These are phyloP conservation scores for Aspergillus melleus DNA, from an alignment of 2,329 filamentous ascomycete genomes.

Conservation along the genomic window DNA sequence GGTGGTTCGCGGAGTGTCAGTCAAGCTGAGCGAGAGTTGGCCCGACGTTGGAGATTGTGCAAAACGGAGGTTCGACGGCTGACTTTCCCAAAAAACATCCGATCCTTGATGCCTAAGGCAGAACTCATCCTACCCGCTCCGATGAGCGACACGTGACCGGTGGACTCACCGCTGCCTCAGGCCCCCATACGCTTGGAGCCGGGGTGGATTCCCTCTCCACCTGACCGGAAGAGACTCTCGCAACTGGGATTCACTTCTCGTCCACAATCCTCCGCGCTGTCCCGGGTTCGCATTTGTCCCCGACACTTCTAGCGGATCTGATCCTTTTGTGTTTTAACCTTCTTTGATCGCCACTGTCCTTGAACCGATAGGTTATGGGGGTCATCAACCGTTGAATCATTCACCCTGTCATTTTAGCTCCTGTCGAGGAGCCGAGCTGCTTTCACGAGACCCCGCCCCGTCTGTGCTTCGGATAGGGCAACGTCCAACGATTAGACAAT, in stretches of 20 bases:
- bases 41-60: slow-evolving; percentile 42
- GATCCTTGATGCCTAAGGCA: slow-evolving; percentile 20
- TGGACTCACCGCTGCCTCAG: slow-evolving; percentile 23
- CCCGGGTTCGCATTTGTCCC: slow-evolving; percentile 10
- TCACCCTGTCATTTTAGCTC: slow-evolving; percentile 21
- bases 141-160: slow-evolving; percentile 22
- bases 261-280: slow-evolving; percentile 16
- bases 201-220: slow-evolving; percentile 18
- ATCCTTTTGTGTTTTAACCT: slow-evolving; percentile 8
- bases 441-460: slow-evolving; percentile 26
- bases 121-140: background rate
- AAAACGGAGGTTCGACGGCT: slow-evolving; percentile 39
- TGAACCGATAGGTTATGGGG: slow-evolving; percentile 19
- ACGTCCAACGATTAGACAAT: slow-evolving; percentile 26
- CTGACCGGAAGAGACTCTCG: slow-evolving; percentile 20
- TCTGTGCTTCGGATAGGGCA: slow-evolving; percentile 32
- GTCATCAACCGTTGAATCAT: slow-evolving; percentile 23
- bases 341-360: slow-evolving; percentile 8
- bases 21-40: slow-evolving; percentile 37
- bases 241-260: slow-evolving; percentile 9
- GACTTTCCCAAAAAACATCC: slow-evolving; percentile 32
- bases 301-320: slow-evolving; percentile 10
- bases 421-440: slow-evolving; percentile 28
- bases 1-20: slow-evolving; percentile 21
- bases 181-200: slow-evolving; percentile 11